phyloP scores from a whole-genome alignment of 345 rosid species.

The Linum usitatissimum region DNA sequence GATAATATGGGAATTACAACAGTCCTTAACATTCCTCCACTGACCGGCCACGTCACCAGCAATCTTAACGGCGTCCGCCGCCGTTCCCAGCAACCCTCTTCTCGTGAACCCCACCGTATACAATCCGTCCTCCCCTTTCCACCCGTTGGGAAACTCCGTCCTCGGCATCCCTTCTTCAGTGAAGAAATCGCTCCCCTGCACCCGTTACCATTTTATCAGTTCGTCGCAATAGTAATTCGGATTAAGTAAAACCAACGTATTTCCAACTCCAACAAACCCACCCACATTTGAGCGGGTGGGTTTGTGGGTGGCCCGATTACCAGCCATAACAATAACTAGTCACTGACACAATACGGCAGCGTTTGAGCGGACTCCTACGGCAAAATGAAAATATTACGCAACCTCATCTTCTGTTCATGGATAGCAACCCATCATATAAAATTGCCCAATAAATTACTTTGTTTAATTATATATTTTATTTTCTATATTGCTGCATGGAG shows the following conservation, averaged over 20 bases:
- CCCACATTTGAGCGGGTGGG: too few species aligned
- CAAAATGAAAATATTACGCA: slow-evolving; percentile 11
- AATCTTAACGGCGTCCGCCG: slow-evolving; percentile 59
- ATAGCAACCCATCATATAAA: slow-evolving; percentile 13
- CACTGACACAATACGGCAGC: not conserved
- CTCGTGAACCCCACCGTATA: slow-evolving; percentile 84
- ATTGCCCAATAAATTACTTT: not conserved
- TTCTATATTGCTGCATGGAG: too few species aligned
- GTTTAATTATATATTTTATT: not conserved
- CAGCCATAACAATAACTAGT: too few species aligned
- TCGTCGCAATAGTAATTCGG: not conserved
- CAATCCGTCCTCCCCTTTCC: slow-evolving; percentile 71
- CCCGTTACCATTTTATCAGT: not conserved
- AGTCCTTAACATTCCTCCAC: slow-evolving; percentile 32
- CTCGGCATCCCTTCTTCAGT: slow-evolving; percentile 73
- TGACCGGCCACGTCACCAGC: slow-evolving; percentile 51
- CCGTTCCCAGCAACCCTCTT: slow-evolving; percentile 70
- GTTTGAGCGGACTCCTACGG: not conserved
- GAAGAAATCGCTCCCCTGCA: slow-evolving; percentile 56
- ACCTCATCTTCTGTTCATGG: slow-evolving; percentile 3
- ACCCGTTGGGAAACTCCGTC: slow-evolving; percentile 64
- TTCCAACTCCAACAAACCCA: too few species aligned
- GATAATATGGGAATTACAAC: slow-evolving; percentile 37
- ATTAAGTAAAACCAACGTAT: too few species aligned
- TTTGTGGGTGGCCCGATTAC: too few species aligned